Conservation (phyloP, 176 grass and related monocot genomes). For the Aegilops bicornis region DNA sequence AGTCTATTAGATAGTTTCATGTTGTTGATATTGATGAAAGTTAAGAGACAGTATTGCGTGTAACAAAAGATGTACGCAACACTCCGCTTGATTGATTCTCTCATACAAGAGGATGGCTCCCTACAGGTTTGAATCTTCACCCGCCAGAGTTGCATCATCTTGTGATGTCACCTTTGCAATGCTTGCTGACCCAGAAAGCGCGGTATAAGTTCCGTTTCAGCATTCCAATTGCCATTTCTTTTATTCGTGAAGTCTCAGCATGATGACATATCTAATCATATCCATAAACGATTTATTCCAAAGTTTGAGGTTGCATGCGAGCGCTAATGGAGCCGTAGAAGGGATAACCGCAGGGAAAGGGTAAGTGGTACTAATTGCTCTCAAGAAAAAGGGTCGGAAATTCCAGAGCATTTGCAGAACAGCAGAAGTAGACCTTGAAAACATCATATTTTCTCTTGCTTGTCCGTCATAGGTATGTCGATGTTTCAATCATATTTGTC, state of each 20-base stretch:
- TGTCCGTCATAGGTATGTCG: constrained; percentile 54
- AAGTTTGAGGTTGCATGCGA: constrained; percentile 72
- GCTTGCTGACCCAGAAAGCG: constrained; percentile 83
- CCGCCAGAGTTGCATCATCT: constrained; percentile 64
- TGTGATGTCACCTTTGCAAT: constrained; percentile 83
- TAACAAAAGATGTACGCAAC: not conserved
- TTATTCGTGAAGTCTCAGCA: constrained; percentile 17
- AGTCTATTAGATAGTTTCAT: not conserved
- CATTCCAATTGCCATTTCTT: not conserved
- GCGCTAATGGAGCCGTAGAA: constrained; percentile 57
- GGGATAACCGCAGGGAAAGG: constrained; percentile 79
- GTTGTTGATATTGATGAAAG: not conserved
- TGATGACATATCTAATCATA: constrained; percentile 30
- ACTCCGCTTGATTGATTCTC: not conserved
- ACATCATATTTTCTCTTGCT: constrained; percentile 10
- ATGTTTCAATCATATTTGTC: constrained; percentile 44
- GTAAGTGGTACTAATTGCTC: constrained; percentile 56
- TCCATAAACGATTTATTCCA: constrained; percentile 28
- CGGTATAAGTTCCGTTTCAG: constrained; percentile 34
- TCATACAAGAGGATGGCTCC: not conserved
- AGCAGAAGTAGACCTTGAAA: constrained; percentile 21
- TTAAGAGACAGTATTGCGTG: not conserved
- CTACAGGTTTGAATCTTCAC: constrained; percentile 68
- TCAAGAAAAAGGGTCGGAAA: constrained; percentile 23
- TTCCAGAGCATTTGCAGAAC: constrained; percentile 23